Evolutionary conservation across 2,329 filamentous ascomycete species (phyloP).

Genomic region (Nothophaeocryptopus gaeumannii): DNA sequence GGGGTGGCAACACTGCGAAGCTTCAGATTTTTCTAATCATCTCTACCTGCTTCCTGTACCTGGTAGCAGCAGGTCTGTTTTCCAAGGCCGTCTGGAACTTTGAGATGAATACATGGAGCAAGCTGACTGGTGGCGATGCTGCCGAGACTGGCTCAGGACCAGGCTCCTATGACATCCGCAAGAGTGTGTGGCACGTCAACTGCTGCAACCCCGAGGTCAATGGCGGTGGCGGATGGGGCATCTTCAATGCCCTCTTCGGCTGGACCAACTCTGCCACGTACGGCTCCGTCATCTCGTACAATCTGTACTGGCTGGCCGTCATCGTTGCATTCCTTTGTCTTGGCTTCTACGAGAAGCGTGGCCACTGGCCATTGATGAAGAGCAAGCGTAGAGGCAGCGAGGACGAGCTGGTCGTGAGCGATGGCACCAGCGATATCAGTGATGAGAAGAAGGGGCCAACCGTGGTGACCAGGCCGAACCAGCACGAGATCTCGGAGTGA

Average conservation of each 20-base stretch:
- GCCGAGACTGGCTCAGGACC: slow-evolving; percentile 64
- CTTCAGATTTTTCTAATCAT: slow-evolving; percentile 76
- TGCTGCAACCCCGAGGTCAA: slow-evolving; percentile 74
- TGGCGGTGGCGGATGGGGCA: slow-evolving; percentile 76
- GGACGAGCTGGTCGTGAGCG: slow-evolving; percentile 24
- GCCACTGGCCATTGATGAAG: slow-evolving; percentile 47
- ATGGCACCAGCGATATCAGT: slow-evolving; percentile 21
- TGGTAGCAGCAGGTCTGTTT: slow-evolving; percentile 79
- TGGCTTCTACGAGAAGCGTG: slow-evolving; percentile 63
- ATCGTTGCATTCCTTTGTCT: slow-evolving; percentile 64
- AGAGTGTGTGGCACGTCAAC: slow-evolving; percentile 80
- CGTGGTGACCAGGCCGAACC: slow-evolving; percentile 5
- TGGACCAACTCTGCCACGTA: slow-evolving; percentile 89
- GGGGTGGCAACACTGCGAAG: slow-evolving; percentile 62
- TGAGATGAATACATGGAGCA: slow-evolving; percentile 66
- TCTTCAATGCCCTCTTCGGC: slow-evolving; percentile 81
- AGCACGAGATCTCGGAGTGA: slow-evolving; percentile 9
- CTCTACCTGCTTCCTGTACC: slow-evolving; percentile 79
- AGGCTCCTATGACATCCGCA: slow-evolving; percentile 74
- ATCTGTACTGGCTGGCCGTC: slow-evolving; percentile 76
- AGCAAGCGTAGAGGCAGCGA: slow-evolving; percentile 23
- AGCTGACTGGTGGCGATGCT: slow-evolving; percentile 61
- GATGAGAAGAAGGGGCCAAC: slow-evolving; percentile 21
- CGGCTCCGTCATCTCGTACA: slow-evolving; percentile 82
- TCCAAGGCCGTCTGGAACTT: slow-evolving; percentile 74